Evolutionary conservation across 2,329 filamentous ascomycete genomes (phyloP), one percentile per base, ranked within the genome.

Genomic region (Penicillium sp.): DNA sequence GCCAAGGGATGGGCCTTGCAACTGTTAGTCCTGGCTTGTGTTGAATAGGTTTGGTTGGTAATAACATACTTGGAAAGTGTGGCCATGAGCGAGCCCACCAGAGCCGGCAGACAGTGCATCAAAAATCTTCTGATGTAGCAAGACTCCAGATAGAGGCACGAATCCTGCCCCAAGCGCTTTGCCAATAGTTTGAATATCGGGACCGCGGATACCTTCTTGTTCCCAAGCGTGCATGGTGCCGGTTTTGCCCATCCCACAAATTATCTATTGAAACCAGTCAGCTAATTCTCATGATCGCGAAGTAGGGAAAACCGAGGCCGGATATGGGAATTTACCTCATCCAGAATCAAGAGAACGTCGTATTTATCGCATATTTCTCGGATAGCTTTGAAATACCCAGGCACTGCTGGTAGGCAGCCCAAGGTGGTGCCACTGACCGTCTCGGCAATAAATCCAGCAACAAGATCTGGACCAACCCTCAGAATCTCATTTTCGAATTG

Each of bases 331-430:
- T 46, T 21, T 47, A 89, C 78, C 66, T 91, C 89, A 62, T 92
- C 89, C 0, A 91, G 70, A 45, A 91, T 85, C 7, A 92, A 74
- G 0, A 92, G 78, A 0, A 85, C 82, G 0, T 85, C 88, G 62
- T 91, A 78, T 50, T 80, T 81, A 46, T 86, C 80, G 68, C 89
- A 92, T 0, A 92, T 75, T 3, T 75, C 74, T 54, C 80, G 79
- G 65, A 91, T 81, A 0, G 84, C 86, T 47, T 76, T 71, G 34
- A 90, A 82, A 58, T 92, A 92, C 0, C 87, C 87, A 0, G 75
- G 71, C 1, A 84, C 76, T 0, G 85, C 75, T 0, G 84, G 78
- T 1, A 88, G 82, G 59, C 85, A 89, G 0, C 87, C 89, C 0
- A 89, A 71, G 2, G 86, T 80, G 51, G 47, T 45, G 3, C 46